A percentile compares a stretch with the other conserved stretches of the same genome.
Evolutionary conservation across 2,329 filamentous ascomycete species (phyloP).

Genomic region (Penicillium sp.): DNA sequence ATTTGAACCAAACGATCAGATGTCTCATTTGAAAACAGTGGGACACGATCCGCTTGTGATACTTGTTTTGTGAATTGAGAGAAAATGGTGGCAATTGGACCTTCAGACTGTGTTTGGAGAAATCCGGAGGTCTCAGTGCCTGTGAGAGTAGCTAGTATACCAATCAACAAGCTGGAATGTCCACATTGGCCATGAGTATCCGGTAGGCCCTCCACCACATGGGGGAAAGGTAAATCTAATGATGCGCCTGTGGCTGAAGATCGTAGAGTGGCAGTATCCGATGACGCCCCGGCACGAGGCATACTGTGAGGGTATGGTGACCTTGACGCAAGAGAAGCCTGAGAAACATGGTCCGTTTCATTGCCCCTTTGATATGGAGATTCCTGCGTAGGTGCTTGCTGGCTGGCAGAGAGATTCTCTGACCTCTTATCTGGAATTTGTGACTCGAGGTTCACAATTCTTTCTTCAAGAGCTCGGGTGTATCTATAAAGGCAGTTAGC

Average conservation of each 20-base stretch:
- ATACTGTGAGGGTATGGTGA: background rate
- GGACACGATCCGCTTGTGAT: background rate
- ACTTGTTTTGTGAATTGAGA: background rate
- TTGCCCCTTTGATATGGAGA: background rate
- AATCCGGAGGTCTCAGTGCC: background rate
- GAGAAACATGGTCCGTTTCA: background rate
- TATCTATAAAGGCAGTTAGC: conserved; percentile 4
- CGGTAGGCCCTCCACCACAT: background rate
- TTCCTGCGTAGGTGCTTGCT: background rate
- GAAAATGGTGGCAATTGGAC: background rate
- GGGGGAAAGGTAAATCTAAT: background rate
- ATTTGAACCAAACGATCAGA: conserved; percentile 6
- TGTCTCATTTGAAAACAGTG: conserved; percentile 1
- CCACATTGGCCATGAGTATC: conserved; percentile 2
- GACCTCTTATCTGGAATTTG: background rate
- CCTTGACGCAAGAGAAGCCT: background rate
- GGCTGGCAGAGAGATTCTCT: background rate
- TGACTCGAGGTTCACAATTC: conserved; percentile 8
- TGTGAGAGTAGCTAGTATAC: conserved; percentile 11
- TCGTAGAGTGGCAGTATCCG: background rate
- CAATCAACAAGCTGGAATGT: conserved; percentile 6
- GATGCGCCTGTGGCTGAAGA: background rate
- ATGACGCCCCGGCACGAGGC: background rate
- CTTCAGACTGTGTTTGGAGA: background rate
- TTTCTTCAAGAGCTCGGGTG: conserved; percentile 10